A percentile compares a stretch with the other conserved stretches of the same genome.
These are phyloP conservation scores for Lecanoromycetidae sp. DNA, from an alignment of 2,329 filamentous ascomycete species.

Conservation along the genomic window DNA sequence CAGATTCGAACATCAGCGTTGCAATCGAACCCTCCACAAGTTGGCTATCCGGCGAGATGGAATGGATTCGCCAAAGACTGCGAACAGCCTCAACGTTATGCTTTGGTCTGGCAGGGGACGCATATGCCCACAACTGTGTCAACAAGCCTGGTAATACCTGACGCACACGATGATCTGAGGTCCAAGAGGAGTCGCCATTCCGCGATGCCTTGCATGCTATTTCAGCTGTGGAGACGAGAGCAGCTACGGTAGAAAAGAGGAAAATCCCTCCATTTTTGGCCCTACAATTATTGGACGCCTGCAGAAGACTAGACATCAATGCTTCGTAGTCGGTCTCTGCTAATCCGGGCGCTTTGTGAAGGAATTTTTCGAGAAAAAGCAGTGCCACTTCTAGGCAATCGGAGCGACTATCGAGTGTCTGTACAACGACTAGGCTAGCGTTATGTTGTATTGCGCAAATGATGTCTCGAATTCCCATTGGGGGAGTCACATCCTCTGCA, in stretches of 20 bases:
- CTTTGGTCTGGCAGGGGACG: constrained; percentile 74
- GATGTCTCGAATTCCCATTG: constrained; percentile 1
- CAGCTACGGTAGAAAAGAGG: constrained; percentile 28
- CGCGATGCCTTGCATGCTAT: constrained; percentile 22
- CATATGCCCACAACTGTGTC: constrained; percentile 61
- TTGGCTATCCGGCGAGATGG: constrained; percentile 53
- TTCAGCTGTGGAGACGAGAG: constrained; percentile 38
- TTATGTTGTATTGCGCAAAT: constrained; percentile 4
- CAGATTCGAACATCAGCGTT: constrained; percentile 50
- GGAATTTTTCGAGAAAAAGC: constrained; percentile 19
- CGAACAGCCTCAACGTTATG: constrained; percentile 89
- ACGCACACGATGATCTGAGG: constrained; percentile 39
- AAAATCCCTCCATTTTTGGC: constrained; percentile 19
- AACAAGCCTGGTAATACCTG: constrained; percentile 56
- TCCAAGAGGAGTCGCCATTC: constrained; percentile 21
- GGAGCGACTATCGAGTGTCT: neutral
- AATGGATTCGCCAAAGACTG: constrained; percentile 74
- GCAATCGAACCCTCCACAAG: constrained; percentile 71
- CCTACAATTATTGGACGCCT: constrained; percentile 17
- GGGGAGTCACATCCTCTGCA: constrained; percentile 32
- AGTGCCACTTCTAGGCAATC: constrained; percentile 12
- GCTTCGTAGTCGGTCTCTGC: neutral
- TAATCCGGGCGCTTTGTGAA: constrained; percentile 4
- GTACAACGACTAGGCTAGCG: constrained; percentile 4
- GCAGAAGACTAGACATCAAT: constrained; percentile 6